Evolutionary conservation across 2,329 filamentous ascomycete genomes (phyloP).

Genomic region (Aspergillus latus): DNA sequence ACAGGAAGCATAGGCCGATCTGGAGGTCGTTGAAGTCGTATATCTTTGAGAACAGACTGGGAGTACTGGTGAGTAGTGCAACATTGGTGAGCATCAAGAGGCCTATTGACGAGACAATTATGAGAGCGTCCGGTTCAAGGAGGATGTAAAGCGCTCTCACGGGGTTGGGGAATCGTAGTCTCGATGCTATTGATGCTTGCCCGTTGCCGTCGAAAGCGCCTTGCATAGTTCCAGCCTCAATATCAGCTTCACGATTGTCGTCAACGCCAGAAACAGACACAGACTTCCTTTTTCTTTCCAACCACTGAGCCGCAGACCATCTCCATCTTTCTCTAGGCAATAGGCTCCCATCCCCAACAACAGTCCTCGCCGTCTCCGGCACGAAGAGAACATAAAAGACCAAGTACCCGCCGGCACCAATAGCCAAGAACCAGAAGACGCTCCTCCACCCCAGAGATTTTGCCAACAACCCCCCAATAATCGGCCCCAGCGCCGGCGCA

Average conservation of each 20-base stretch:
- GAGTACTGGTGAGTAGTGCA: slow-evolving; percentile 41
- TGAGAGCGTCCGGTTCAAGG: slow-evolving; percentile 37
- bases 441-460: slow-evolving; percentile 66
- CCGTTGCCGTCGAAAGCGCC: not conserved
- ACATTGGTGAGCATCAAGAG: slow-evolving; percentile 38
- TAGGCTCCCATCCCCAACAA: slow-evolving; percentile 30
- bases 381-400: slow-evolving; percentile 56
- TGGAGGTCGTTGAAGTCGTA: slow-evolving; percentile 35
- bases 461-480: slow-evolving; percentile 64
- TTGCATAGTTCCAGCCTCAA: not conserved
- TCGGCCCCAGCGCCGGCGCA: slow-evolving; percentile 54
- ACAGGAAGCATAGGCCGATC: slow-evolving; percentile 30
- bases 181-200: slow-evolving; percentile 24
- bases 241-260: not conserved
- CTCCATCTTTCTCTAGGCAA: slow-evolving; percentile 28
- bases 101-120: slow-evolving; percentile 38
- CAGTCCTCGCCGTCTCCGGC: slow-evolving; percentile 50
- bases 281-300: not conserved
- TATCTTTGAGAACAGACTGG: slow-evolving; percentile 38
- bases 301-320: slow-evolving; percentile 23
- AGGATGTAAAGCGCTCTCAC: slow-evolving; percentile 43
- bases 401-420: slow-evolving; percentile 47
- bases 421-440: slow-evolving; percentile 69
- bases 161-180: slow-evolving; percentile 48
- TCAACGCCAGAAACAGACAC: not conserved